A percentile compares a stretch with the other conserved stretches of the same genome.
These are phyloP conservation scores for Cunninghamia lanceolata DNA, from an alignment of 75 land plant species.

Conservation along the genomic window DNA sequence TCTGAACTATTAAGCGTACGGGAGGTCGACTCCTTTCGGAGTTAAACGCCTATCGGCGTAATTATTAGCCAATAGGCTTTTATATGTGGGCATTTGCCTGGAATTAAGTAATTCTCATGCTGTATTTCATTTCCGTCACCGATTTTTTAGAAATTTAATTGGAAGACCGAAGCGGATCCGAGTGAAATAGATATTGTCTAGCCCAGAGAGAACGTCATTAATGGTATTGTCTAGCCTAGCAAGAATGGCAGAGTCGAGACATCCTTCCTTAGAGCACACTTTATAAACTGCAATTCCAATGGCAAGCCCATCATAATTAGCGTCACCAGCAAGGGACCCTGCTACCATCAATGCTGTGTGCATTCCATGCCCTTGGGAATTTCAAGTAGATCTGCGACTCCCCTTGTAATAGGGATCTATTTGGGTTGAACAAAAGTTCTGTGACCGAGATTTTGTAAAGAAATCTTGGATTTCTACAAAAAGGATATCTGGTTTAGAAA, in stretches of 20 bases:
- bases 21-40: too few species aligned
- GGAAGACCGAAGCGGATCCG: constrained; percentile 28
- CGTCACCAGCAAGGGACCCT: constrained; percentile 30
- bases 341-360: constrained; percentile 75
- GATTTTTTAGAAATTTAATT: constrained; percentile 37
- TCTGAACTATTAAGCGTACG: too few species aligned
- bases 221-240: constrained; percentile 76
- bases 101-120: too few species aligned
- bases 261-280: constrained; percentile 56
- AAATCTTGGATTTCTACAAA: too few species aligned
- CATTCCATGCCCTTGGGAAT: constrained; percentile 59
- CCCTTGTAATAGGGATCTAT: constrained; percentile 22
- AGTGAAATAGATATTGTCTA: constrained; percentile 67
- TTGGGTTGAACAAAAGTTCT: too few species aligned
- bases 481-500: too few species aligned
- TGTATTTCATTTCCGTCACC: too few species aligned
- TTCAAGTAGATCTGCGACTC: constrained; percentile 22
- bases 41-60: too few species aligned
- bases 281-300: constrained; percentile 63
- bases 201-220: constrained; percentile 75
- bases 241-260: constrained; percentile 57
- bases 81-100: too few species aligned
- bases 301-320: constrained; percentile 62
- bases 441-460: too few species aligned
- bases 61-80: too few species aligned